Evolutionary conservation across 192 early-diverging fungal genomes (phyloP).

Genomic region (Spizellomyces punctatus): DNA sequence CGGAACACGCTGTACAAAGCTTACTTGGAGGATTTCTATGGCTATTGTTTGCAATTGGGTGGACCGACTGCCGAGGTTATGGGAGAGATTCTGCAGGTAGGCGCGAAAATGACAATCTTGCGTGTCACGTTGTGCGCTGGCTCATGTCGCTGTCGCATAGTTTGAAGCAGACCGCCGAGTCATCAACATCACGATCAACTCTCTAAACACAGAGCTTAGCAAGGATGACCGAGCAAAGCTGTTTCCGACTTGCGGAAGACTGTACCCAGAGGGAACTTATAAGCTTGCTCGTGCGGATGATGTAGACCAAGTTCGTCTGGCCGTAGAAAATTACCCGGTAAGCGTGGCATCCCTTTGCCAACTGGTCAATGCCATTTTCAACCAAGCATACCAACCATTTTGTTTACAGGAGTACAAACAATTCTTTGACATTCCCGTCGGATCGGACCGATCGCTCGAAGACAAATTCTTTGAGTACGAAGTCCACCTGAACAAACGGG

Average conservation of each 20-base stretch:
- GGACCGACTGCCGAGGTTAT: slow-evolving; percentile 90
- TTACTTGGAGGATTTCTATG: slow-evolving; percentile 97
- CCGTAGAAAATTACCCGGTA: slow-evolving; percentile 82
- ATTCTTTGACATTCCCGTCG: slow-evolving; percentile 76
- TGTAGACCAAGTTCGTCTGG: slow-evolving; percentile 87
- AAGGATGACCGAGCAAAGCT: slow-evolving; percentile 97
- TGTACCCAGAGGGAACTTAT: slow-evolving; percentile 90
- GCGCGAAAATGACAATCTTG: background rate
- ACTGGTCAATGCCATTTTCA: background rate
- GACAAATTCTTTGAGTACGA: slow-evolving; percentile 96
- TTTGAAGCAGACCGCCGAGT: slow-evolving; percentile 98
- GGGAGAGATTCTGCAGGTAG: slow-evolving; percentile 86
- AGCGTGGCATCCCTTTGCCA: background rate
- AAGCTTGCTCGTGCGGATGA: slow-evolving; percentile 89
- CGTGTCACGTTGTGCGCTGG: background rate
- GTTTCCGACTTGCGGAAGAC: slow-evolving; percentile 85
- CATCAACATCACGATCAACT: slow-evolving; percentile 99
- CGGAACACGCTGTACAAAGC: slow-evolving; percentile 99
- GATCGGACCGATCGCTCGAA: slow-evolving; percentile 77
- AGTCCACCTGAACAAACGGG: slow-evolving; percentile 88
- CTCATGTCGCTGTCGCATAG: slow-evolving; percentile 38
- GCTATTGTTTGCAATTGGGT: slow-evolving; percentile 80
- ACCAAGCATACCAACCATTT: background rate
- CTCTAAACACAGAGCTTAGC: slow-evolving; percentile 93
- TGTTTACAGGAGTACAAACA: slow-evolving; percentile 75